Evolutionary conservation across 1,139 yeast genomes (phyloP).

Genomic region (Candida dubliniensis): DNA sequence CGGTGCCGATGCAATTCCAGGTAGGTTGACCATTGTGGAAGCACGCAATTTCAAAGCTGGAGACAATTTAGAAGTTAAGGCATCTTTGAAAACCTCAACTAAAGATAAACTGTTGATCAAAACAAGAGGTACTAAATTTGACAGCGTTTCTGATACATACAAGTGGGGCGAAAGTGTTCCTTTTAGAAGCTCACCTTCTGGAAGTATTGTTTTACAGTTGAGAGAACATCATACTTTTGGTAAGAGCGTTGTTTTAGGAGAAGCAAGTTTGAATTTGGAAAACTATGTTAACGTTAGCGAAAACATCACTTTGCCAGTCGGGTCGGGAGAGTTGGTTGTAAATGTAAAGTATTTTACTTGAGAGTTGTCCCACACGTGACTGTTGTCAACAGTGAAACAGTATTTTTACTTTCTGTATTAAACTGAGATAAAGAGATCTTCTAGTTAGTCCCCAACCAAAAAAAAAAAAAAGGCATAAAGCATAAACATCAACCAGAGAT

Average conservation of each 20-base stretch:
- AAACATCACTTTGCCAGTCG: constrained; percentile 27
- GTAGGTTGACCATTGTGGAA: constrained; percentile 51
- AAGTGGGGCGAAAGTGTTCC: constrained; percentile 66
- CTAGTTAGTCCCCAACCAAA: no score
- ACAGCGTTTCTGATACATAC: constrained; percentile 43
- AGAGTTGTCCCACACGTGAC: background rate
- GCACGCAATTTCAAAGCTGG: constrained; percentile 35
- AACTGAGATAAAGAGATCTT: no score
- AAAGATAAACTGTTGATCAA: constrained; percentile 62
- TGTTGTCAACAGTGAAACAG: no score
- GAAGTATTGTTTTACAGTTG: constrained; percentile 57
- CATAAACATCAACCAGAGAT: no score
- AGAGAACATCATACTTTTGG: constrained; percentile 75
- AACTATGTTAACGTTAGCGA: constrained; percentile 38
- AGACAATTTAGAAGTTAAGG: constrained; percentile 47
- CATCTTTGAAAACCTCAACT: constrained; percentile 49
- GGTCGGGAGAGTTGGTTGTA: constrained; percentile 32
- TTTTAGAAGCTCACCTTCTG: constrained; percentile 65
- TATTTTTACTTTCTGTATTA: no score
- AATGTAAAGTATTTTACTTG: constrained; percentile 27
- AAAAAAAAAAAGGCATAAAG: no score
- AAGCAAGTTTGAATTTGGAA: constrained; percentile 43
- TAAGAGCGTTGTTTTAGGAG: constrained; percentile 64
- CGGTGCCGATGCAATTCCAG: constrained; percentile 48
- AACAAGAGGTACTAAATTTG: constrained; percentile 60